Evolutionary conservation across 2,329 filamentous ascomycete genomes (phyloP).

Genomic region (Aureobasidium leucospermi): DNA sequence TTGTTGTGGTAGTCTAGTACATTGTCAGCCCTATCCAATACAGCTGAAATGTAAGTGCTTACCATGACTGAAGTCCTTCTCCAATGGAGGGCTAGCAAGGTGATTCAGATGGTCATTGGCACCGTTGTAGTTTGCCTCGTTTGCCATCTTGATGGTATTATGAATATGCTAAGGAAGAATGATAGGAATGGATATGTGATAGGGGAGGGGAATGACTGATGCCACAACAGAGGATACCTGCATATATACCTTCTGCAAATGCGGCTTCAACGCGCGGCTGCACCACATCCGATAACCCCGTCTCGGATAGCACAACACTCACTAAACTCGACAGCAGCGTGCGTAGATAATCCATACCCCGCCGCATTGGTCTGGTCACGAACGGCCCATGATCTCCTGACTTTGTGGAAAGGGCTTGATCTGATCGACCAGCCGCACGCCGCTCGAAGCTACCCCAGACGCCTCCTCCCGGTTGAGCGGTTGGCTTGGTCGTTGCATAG

Average conservation of each 20-base stretch:
- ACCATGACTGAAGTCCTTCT: constrained; percentile 40
- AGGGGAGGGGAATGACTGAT: neutral
- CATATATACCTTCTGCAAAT: constrained; percentile 10
- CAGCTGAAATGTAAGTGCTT: neutral
- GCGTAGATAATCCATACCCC: neutral
- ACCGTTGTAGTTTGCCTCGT: neutral
- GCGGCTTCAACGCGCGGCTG: neutral
- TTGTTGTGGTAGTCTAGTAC: neutral
- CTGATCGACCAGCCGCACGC: neutral
- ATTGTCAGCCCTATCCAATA: neutral
- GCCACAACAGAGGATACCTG: neutral
- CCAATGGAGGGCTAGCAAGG: constrained; percentile 24
- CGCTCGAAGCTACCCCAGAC: constrained; percentile 10
- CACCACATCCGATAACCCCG: neutral
- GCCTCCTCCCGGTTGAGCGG: constrained; percentile 11
- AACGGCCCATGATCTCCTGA: constrained; percentile 13
- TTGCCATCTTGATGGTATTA: neutral
- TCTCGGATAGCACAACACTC: neutral
- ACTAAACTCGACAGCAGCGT: neutral
- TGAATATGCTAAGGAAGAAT: neutral
- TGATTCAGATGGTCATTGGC: neutral
- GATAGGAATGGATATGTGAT: neutral
- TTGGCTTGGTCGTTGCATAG: neutral
- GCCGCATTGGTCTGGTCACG: neutral
- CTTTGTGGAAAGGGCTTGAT: neutral